phyloP scores from a whole-genome alignment of 805 yeast species.

The Saccharomycopsis olivae region DNA sequence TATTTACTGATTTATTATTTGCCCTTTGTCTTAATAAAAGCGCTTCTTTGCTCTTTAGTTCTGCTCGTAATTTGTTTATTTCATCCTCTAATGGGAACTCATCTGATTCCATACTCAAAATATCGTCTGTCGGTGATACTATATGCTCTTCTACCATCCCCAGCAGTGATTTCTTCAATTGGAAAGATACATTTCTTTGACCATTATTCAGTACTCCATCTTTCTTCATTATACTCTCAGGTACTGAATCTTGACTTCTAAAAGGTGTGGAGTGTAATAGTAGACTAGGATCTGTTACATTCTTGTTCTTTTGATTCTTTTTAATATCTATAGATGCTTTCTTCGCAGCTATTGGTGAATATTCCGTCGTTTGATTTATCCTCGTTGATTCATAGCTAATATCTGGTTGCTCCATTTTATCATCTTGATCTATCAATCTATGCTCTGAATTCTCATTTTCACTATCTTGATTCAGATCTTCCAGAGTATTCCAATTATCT shows the following conservation, averaged over 20 bases:
- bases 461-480: background rate
- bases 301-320: background rate
- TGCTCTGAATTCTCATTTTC: background rate
- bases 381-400: background rate
- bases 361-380: background rate
- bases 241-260: background rate
- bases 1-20: background rate
- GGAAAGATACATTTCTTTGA: constrained; percentile 15
- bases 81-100: background rate
- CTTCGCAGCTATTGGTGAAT: background rate
- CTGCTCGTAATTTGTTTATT: background rate
- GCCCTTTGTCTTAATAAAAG: background rate
- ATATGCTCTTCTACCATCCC: background rate
- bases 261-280: constrained; percentile 9
- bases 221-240: constrained; percentile 9
- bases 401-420: no score
- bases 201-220: background rate
- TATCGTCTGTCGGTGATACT: background rate
- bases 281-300: background rate
- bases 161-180: background rate
- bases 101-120: background rate
- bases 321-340: background rate
- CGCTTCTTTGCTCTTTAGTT: background rate
- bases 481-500: constrained; percentile 13
- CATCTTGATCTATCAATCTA: no score